Evolutionary conservation across 2,329 filamentous ascomycete genomes (phyloP), one percentile per base, ranked within the genome.

Genomic region (Colletotrichum godetiae): DNA sequence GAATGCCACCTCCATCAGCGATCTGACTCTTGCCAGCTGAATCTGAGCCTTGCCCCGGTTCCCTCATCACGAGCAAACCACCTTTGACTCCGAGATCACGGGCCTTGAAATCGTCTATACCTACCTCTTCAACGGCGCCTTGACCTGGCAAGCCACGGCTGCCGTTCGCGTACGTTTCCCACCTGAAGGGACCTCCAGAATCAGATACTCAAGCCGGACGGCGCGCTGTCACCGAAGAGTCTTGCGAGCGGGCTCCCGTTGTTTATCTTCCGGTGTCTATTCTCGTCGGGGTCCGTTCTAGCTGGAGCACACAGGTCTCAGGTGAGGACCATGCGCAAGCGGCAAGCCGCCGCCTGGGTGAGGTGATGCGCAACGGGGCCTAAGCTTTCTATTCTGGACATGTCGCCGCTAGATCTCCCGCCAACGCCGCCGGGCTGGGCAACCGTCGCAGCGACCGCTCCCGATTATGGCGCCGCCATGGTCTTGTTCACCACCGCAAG

Each of bases 251-350:
- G 31, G 24, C 46, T 35, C n/a, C 5, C 42, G 31, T 56, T 66
- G 49, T 29, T 29, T 73, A 42, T 70, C 31, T 35, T 70, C 27
- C 24, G 52, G 52, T 61, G 56, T 29, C 22, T 70, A 53, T 70
- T 60, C 55, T 71, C 37, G 56, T 52, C 60, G 27, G 49, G 29
- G 11, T n/a, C 29, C 22, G 19, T 33, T 46, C 56, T 69, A 33
- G 42, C 55, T 55, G 56, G 46, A 42, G 42, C 42, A 42, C 65
- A 42, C 24, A 57, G 49, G 71, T 70, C 71, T 73, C 71, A 73
- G 71, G 71, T 71, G 71, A 66, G 55, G 42, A 69, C 46, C 19
- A 42, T 66, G 67, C 61, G 71, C 56, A 66, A 71, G 71, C 61
- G 60, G 60, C 67, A 70, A 71, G 71, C 61, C 67, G 61, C 67